Evolutionary conservation across 179 eudicot species (phyloP).

Genomic region (Carnegiea gigantea): DNA sequence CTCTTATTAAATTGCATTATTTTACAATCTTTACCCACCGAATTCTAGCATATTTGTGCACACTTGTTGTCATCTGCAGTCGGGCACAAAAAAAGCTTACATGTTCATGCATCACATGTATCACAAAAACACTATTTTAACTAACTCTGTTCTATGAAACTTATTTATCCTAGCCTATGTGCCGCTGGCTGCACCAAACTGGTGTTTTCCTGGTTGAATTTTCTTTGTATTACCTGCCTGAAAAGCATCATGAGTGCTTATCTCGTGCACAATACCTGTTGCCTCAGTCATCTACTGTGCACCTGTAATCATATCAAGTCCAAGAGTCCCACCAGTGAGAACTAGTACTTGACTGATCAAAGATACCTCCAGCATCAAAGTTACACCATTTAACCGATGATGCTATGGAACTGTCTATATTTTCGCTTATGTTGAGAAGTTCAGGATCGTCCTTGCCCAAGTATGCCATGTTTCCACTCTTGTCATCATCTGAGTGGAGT

Average conservation of each 20-base stretch:
- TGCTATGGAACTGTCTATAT: constrained; percentile 27
- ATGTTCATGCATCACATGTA: constrained; percentile 22
- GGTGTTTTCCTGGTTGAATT: neutral
- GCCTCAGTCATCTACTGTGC: neutral
- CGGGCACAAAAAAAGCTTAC: constrained; percentile 19
- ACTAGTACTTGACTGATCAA: constrained; percentile 41
- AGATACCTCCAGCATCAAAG: constrained; percentile 36
- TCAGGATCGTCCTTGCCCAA: constrained; percentile 39
- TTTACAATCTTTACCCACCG: constrained; percentile 32
- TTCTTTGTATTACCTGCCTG: neutral
- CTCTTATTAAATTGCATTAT: constrained; percentile 15
- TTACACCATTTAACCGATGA: constrained; percentile 47
- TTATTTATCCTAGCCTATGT: constrained; percentile 9
- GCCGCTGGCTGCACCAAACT: constrained; percentile 17
- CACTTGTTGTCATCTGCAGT: constrained; percentile 3
- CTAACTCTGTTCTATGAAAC: constrained; percentile 9
- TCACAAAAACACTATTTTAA: constrained; percentile 21
- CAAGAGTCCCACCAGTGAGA: constrained; percentile 66
- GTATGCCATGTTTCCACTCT: constrained; percentile 33
- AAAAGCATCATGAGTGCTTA: neutral
- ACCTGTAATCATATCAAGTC: constrained; percentile 20
- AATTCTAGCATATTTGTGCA: constrained; percentile 18
- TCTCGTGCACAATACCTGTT: neutral
- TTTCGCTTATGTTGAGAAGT: constrained; percentile 25
- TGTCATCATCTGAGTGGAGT: constrained; percentile 42